phyloP scores from a whole-genome alignment of 2,329 filamentous ascomycete genomes.

The Sclerotinia borealis region DNA sequence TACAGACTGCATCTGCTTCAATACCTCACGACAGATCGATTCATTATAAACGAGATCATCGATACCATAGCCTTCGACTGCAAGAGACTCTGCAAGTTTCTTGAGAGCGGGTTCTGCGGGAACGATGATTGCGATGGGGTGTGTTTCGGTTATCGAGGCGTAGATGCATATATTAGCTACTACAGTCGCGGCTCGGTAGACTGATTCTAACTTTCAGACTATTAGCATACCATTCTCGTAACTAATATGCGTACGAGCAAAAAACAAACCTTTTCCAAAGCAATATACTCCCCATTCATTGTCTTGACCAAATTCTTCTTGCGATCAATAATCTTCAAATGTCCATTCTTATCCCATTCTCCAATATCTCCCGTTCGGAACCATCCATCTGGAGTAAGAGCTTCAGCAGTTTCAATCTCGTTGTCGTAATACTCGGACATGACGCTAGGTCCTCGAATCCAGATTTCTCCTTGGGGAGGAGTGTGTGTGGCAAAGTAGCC shows the following conservation, averaged over 20 bases:
- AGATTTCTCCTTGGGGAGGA: slow-evolving; percentile 61
- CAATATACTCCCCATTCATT: slow-evolving; percentile 91
- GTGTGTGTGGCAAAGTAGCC: slow-evolving; percentile 61
- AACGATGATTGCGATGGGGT: slow-evolving; percentile 74
- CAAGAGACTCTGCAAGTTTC: slow-evolving; percentile 3
- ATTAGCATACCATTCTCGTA: not conserved
- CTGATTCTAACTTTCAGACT: slow-evolving; percentile 60
- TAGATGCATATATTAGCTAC: slow-evolving; percentile 84
- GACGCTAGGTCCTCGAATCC: slow-evolving; percentile 73
- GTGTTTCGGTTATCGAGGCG: slow-evolving; percentile 65
- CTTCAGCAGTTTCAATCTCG: slow-evolving; percentile 61
- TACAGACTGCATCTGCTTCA: slow-evolving; percentile 4
- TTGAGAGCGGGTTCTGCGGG: slow-evolving; percentile 35
- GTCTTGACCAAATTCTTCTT: slow-evolving; percentile 41
- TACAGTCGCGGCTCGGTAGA: slow-evolving; percentile 71
- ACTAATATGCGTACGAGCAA: slow-evolving; percentile 13
- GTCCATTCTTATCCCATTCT: slow-evolving; percentile 67
- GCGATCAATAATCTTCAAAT: slow-evolving; percentile 83
- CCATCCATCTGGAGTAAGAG: slow-evolving; percentile 71
- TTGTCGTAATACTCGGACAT: slow-evolving; percentile 76
- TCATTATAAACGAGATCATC: slow-evolving; percentile 2
- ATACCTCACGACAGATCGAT: not conserved
- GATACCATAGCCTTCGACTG: not conserved
- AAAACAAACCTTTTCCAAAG: slow-evolving; percentile 64
- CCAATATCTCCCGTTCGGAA: slow-evolving; percentile 90